phyloP scores from a whole-genome alignment of 1,139 yeast genomes.

The Meyerozyma smithsonii region DNA sequence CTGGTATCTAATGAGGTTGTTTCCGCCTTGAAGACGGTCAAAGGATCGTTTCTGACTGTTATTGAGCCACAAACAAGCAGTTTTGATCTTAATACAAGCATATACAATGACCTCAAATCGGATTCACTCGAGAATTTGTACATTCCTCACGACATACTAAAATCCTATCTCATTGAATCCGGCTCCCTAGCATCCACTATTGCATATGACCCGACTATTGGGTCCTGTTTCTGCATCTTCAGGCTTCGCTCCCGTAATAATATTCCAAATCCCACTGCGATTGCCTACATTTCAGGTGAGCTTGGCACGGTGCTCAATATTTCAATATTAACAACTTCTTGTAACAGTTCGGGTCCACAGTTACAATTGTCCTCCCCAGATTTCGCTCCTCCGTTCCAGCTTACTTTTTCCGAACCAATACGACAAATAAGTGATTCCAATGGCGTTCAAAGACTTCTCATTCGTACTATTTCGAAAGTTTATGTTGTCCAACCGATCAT shows the following conservation, averaged over 20 bases:
- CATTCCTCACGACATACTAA: slow-evolving; percentile 4
- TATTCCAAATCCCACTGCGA: slow-evolving; percentile 10
- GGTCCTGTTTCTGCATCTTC: slow-evolving; percentile 21
- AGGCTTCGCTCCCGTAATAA: slow-evolving; percentile 14
- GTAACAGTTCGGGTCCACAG: slow-evolving; percentile 4
- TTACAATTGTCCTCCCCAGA: slow-evolving; percentile 10
- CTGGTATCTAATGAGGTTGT: not conserved
- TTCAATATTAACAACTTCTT: slow-evolving; percentile 13
- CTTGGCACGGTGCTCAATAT: slow-evolving; percentile 26
- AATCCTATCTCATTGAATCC: not conserved
- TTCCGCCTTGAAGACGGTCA: not conserved
- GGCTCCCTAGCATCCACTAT: slow-evolving; percentile 14
- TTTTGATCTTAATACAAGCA: slow-evolving; percentile 12
- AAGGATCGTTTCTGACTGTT: slow-evolving; percentile 4
- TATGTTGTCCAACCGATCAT: slow-evolving; percentile 15
- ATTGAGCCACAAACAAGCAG: slow-evolving; percentile 10
- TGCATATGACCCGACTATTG: slow-evolving; percentile 38
- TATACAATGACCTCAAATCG: slow-evolving; percentile 11
- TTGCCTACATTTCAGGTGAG: slow-evolving; percentile 33
- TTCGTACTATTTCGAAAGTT: slow-evolving; percentile 23
- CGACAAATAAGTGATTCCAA: slow-evolving; percentile 28
- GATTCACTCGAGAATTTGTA: slow-evolving; percentile 4
- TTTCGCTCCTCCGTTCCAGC: slow-evolving; percentile 18
- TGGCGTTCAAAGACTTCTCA: slow-evolving; percentile 12
- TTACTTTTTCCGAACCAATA: slow-evolving; percentile 30